phyloP scores from a whole-genome alignment of 192 early-diverging fungal species.

The Rhizophagus clarus region DNA sequence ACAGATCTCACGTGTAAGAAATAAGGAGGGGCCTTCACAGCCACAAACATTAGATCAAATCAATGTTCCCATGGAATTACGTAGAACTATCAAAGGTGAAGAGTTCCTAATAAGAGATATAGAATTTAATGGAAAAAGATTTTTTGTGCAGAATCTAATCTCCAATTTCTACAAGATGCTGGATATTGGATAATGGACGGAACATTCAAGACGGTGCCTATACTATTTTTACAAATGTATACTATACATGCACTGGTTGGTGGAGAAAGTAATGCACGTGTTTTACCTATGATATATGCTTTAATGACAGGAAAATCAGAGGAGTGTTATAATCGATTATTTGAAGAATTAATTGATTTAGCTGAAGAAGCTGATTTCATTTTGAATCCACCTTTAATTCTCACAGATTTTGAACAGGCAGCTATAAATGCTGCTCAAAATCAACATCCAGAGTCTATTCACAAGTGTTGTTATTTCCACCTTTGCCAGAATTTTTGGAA shows the following conservation, averaged over 20 bases:
- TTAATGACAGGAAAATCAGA: constrained; percentile 16
- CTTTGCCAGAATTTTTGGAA: too few species aligned
- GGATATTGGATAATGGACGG: neutral
- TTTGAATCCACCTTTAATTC: neutral
- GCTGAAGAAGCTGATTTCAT: neutral
- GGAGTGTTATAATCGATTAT: neutral
- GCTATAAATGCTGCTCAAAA: neutral
- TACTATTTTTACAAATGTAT: neutral
- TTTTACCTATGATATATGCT: neutral
- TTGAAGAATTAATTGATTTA: neutral
- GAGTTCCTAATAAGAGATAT: neutral
- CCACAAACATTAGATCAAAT: neutral
- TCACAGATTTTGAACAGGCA: neutral
- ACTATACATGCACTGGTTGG: neutral
- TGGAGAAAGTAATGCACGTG: neutral
- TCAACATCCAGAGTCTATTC: too few species aligned
- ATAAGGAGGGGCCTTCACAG: too few species aligned
- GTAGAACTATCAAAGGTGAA: neutral
- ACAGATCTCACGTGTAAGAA: too few species aligned
- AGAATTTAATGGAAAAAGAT: neutral
- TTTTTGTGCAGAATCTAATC: neutral
- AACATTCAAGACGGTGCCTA: neutral
- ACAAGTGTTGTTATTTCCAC: too few species aligned
- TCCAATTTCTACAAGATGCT: neutral
- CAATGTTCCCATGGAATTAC: neutral